Evolutionary conservation across 805 yeast genomes (phyloP).

Genomic region (Lipomyces japonicus): DNA sequence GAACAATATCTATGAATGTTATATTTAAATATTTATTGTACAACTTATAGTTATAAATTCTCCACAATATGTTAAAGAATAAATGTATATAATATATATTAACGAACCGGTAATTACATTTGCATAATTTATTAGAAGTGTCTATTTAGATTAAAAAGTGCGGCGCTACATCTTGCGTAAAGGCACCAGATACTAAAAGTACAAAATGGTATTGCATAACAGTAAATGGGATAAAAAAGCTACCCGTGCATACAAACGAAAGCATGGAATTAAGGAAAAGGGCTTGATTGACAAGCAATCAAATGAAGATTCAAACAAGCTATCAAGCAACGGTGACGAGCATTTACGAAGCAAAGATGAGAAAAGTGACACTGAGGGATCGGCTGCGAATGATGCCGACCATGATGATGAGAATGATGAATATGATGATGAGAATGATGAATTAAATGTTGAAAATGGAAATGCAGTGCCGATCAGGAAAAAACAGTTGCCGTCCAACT

Average conservation of each 20-base stretch:
- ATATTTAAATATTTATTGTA: too few relatives aligned
- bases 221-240: constrained; percentile 52
- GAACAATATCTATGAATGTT: too few relatives aligned
- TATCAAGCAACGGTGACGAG: too few relatives aligned
- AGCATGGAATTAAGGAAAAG: constrained; percentile 41
- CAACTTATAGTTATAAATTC: too few relatives aligned
- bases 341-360: not conserved
- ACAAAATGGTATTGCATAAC: constrained; percentile 49
- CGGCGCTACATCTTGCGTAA: not conserved
- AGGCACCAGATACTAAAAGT: not conserved
- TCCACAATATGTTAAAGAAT: not conserved
- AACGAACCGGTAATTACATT: not conserved
- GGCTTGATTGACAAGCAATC: too few relatives aligned
- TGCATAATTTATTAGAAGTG: not conserved
- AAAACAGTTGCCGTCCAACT: constrained; percentile 23
- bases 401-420: not conserved
- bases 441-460: not conserved
- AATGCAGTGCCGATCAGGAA: constrained; percentile 1
- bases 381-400: not conserved
- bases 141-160: not conserved
- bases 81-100: not conserved
- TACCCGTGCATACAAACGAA: constrained; percentile 42
- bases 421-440: not conserved
- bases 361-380: not conserved
- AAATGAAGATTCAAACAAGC: not conserved